These are phyloP conservation scores for Cladosporium sp. DNA, from an alignment of 2,329 filamentous ascomycete genomes.

Conservation along the genomic window DNA sequence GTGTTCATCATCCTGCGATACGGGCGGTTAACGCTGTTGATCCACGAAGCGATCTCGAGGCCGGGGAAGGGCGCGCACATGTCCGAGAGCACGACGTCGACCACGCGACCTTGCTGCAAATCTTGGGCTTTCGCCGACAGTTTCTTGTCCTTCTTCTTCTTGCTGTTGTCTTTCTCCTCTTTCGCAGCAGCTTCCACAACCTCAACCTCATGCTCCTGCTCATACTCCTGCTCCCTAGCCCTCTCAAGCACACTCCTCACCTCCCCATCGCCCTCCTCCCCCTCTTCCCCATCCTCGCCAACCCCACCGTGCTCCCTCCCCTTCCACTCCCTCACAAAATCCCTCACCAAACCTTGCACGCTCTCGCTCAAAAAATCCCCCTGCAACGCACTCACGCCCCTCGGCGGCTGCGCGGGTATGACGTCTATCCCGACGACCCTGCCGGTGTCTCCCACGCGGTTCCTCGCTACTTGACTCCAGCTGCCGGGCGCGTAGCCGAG, in stretches of 20 bases:
- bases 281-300: conserved; percentile 29
- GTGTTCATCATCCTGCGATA: conserved; percentile 99
- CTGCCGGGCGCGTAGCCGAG: conserved; percentile 72
- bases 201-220: conserved; percentile 11
- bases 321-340: conserved; percentile 59
- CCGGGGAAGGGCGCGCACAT: conserved; percentile 97
- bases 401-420: conserved; percentile 85
- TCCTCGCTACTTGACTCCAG: conserved; percentile 74
- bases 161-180: neutral
- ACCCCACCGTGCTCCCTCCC: conserved; percentile 24
- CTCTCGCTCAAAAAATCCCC: conserved; percentile 79
- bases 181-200: conserved; percentile 19
- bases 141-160: conserved; percentile 25
- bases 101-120: conserved; percentile 52
- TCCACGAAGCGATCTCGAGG: conserved; percentile 53
- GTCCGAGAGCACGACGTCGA: conserved; percentile 95
- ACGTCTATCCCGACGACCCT: conserved; percentile 89
- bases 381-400: conserved; percentile 90
- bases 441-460: conserved; percentile 62
- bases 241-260: conserved; percentile 62
- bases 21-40: conserved; percentile 90
- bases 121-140: conserved; percentile 33
- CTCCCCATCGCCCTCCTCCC: conserved; percentile 33
- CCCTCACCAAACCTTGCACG: conserved; percentile 72
- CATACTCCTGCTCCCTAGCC: conserved; percentile 44